Evolutionary conservation across 164 flowering plant genomes (phyloP).

Genomic region (Chloranthus sessilifolius): DNA sequence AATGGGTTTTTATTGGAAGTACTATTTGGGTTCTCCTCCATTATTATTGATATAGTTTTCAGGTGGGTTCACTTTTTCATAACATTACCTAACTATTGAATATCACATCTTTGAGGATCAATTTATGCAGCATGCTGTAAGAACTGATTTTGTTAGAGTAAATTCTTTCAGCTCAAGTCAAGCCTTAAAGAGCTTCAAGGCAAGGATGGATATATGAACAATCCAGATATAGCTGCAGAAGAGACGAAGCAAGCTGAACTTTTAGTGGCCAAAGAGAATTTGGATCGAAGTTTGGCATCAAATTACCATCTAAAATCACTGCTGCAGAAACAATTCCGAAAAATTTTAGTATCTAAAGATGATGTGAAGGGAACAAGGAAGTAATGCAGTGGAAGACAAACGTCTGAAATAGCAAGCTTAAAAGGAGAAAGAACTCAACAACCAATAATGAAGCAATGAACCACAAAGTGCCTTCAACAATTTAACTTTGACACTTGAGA

Average conservation of each 20-base stretch:
- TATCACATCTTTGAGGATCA: no score
- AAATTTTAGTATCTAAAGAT: constrained; percentile 21
- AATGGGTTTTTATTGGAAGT: no score
- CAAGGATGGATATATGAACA: constrained; percentile 14
- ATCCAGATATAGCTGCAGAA: constrained; percentile 39
- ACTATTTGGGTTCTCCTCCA: no score
- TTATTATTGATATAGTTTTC: no score
- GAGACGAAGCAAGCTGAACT: constrained; percentile 39
- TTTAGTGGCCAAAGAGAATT: constrained; percentile 26
- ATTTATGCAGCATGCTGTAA: no score
- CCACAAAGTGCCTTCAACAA: no score
- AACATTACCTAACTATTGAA: no score
- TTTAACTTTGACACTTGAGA: no score
- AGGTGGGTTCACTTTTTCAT: no score
- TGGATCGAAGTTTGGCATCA: constrained; percentile 36
- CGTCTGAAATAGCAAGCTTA: neutral
- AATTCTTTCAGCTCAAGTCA: constrained; percentile 41
- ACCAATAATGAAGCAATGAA: neutral
- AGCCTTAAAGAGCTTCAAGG: constrained; percentile 32
- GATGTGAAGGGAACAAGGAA: constrained; percentile 8
- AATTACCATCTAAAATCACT: constrained; percentile 33
- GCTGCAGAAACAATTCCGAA: constrained; percentile 38
- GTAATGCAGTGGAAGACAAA: neutral
- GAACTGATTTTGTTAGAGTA: no score
- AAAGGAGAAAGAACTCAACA: neutral